Evolutionary conservation across 169 alveolate species (phyloP).

Genomic region (Plasmodium billcollinsi): DNA sequence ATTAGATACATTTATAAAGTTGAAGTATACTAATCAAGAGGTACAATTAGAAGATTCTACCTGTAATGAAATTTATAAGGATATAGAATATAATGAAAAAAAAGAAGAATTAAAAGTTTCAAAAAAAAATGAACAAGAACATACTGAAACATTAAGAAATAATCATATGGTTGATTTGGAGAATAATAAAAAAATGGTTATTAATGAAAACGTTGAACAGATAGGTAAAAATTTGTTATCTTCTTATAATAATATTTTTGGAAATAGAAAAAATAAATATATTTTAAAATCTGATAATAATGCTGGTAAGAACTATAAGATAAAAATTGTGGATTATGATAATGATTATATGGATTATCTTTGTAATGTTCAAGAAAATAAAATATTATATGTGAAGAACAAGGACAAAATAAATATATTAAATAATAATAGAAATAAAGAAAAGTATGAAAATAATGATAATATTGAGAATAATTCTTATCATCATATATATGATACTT

Average conservation of each 20-base stretch:
- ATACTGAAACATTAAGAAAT: background rate
- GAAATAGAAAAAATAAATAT: background rate
- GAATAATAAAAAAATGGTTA: background rate
- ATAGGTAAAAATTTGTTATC: background rate
- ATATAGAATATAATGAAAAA: background rate
- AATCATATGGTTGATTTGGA: background rate
- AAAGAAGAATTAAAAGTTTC: background rate
- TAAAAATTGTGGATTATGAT: slow-evolving; percentile 53
- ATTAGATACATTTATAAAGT: slow-evolving; percentile 44
- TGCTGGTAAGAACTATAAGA: slow-evolving; percentile 1
- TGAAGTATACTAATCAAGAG: slow-evolving; percentile 53
- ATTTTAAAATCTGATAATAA: background rate
- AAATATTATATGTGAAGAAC: slow-evolving; percentile 21
- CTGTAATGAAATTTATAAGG: background rate
- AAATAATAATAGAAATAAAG: background rate
- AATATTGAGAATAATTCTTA: background rate
- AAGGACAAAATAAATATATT: background rate
- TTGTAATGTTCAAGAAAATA: slow-evolving; percentile 43
- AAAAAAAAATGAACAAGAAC: background rate
- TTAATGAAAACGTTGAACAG: background rate
- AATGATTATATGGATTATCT: slow-evolving; percentile 65
- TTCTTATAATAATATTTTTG: background rate
- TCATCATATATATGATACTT: slow-evolving; percentile 17
- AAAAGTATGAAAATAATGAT: background rate
- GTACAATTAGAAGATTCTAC: background rate